Evolutionary conservation across 2,329 filamentous ascomycete species (phyloP).

Genomic region (Grosmannia serpens): DNA sequence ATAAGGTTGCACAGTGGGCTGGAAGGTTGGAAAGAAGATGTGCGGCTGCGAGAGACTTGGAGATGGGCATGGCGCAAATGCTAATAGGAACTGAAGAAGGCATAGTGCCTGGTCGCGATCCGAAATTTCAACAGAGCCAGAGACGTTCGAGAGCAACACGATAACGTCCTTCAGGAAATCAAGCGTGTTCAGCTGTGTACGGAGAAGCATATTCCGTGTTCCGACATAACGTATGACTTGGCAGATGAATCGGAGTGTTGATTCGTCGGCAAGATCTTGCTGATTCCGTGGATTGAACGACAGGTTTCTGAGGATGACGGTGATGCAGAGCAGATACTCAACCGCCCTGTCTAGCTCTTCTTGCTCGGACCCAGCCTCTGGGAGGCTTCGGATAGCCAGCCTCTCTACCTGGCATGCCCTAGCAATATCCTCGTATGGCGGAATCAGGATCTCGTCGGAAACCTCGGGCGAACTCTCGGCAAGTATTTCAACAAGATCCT

Average conservation of each 20-base stretch:
- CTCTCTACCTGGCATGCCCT: constrained; percentile 67
- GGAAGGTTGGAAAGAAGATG: constrained; percentile 70
- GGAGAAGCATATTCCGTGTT: constrained; percentile 75
- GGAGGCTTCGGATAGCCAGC: constrained; percentile 58
- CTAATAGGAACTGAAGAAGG: constrained; percentile 76
- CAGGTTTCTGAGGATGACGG: constrained; percentile 82
- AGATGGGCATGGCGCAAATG: constrained; percentile 72
- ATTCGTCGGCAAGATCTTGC: constrained; percentile 57
- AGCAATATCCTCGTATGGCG: constrained; percentile 77
- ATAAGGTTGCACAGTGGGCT: constrained; percentile 73
- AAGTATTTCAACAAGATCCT: constrained; percentile 77
- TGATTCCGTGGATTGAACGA: constrained; percentile 77
- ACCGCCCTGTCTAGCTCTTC: constrained; percentile 81
- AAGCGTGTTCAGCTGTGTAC: constrained; percentile 71
- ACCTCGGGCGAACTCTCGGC: constrained; percentile 75
- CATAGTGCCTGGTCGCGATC: constrained; percentile 79
- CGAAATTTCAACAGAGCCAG: constrained; percentile 68
- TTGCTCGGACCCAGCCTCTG: constrained; percentile 61
- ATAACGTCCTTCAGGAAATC: constrained; percentile 97
- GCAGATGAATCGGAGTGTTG: constrained; percentile 73
- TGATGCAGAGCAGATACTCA: constrained; percentile 79
- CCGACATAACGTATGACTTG: constrained; percentile 77
- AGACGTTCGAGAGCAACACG: constrained; percentile 79
- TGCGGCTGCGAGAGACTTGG: constrained; percentile 46
- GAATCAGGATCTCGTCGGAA: constrained; percentile 73